Conservation (phyloP, 306 rosid genomes). For the Fagus sylvatica region DNA sequence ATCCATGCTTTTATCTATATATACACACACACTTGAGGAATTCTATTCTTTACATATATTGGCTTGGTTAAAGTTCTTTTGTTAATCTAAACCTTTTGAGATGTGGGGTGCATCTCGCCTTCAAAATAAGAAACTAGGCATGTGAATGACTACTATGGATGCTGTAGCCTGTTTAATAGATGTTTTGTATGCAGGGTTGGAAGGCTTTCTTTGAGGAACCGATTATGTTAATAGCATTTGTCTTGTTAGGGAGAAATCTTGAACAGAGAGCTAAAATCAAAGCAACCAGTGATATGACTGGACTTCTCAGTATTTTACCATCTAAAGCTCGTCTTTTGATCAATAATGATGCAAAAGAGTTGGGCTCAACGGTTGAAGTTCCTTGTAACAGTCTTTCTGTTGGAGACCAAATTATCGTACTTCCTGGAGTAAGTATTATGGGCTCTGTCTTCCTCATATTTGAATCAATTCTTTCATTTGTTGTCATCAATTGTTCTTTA, state of each 20-base stretch:
- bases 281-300: conserved; percentile 99
- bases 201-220: conserved; percentile 98
- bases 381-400: conserved; percentile 80
- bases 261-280: conserved; percentile 96
- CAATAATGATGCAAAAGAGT: conserved; percentile 43
- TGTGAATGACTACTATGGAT: conserved; percentile 14
- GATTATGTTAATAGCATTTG: conserved; percentile 95
- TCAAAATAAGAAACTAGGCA: conserved; percentile 26
- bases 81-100: neutral
- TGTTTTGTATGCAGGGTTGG: conserved; percentile 80
- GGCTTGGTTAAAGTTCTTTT: conserved; percentile 6
- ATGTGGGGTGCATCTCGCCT: conserved; percentile 3
- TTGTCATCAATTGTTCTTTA: neutral
- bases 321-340: conserved; percentile 93
- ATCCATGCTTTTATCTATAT: no score
- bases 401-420: conserved; percentile 81
- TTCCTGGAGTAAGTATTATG: conserved; percentile 82
- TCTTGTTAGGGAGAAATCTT: conserved; percentile 92
- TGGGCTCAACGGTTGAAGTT: conserved; percentile 73
- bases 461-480: neutral
- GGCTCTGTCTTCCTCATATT: conserved; percentile 13
- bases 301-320: conserved; percentile 84
- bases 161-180: conserved; percentile 25
- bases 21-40: no score
- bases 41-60: neutral